Evolutionary conservation across 2,329 filamentous ascomycete species (phyloP), one percentile per base, ranked within the genome.

Genomic region (Fusarium oligoseptatum): DNA sequence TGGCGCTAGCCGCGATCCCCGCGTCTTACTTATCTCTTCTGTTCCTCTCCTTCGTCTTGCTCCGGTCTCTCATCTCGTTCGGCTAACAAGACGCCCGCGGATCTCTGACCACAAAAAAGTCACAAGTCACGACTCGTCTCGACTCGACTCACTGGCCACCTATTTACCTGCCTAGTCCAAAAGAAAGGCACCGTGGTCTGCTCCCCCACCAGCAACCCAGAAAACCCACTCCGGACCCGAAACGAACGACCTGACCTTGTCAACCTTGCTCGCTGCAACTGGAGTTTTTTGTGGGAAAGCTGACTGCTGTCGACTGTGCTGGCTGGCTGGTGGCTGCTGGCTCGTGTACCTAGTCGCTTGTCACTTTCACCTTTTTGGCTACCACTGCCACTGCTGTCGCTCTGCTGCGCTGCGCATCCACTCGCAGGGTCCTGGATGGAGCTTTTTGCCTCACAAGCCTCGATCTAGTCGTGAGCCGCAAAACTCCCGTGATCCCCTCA

Each of bases 1-100:
- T 70, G 62, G 68, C 77, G 52, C 76, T 79, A 79, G 73, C 69
- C 68, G 73, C 69, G 61, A 77, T 79, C 77, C 76, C 77, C 77
- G 70, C 77, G 74, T 79, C 75, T 78, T 67, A 76, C 75, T 68
- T 71, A 66, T 67, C 70, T 67, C 67, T 62, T 68, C 60, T 41
- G 32, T 52, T 50, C 67, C 37, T 73, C 41, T 56, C 50, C 39
- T 65, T 58, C 36, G 52, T 37, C 50, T 58, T 29, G 34, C 37
- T 65, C 52, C 8, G 17, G 34, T 24, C 34, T 64, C 32, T 64
- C 11, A 12, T 48, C 55, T 41, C 15, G 55, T 50, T 36, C 39
- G 39, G 60, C 41, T 34, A 62, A 27, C 27, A 62, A 48, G 39
- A 50, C 60, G 60, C 36, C 41, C 39, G 27, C n/a, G 50, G 39